Evolutionary conservation across 129 eudicot species (phyloP).

Genomic region (Escallonia herrerae): DNA sequence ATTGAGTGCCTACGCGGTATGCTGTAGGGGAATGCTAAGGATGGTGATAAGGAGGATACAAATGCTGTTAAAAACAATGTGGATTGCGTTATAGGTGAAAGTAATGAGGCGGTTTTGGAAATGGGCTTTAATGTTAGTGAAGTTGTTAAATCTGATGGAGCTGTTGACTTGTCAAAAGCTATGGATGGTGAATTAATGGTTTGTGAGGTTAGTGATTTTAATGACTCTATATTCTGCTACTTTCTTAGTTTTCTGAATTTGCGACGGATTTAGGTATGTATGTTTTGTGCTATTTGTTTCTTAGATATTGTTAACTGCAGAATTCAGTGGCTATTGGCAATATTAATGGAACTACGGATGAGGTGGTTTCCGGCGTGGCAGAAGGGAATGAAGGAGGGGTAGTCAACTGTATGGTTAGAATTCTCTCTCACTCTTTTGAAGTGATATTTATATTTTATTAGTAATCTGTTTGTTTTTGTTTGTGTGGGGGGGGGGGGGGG

Average conservation of each 20-base stretch:
- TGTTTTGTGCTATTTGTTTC: slow-evolving; percentile 1
- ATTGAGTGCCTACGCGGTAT: no score
- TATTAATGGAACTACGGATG: no score
- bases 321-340: not conserved
- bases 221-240: not conserved
- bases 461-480: no score
- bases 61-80: slow-evolving; percentile 8
- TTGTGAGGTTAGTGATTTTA: slow-evolving; percentile 41
- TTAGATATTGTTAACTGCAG: no score
- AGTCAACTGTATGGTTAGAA: no score
- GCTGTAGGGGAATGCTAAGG: slow-evolving; percentile 28
- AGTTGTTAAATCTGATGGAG: slow-evolving; percentile 4
- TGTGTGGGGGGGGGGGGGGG: no score
- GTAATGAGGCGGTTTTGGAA: slow-evolving; percentile 6
- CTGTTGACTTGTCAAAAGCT: slow-evolving; percentile 9
- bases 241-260: not conserved
- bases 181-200: slow-evolving; percentile 27
- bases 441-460: no score
- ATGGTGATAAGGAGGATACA: slow-evolving; percentile 7
- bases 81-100: slow-evolving; percentile 6
- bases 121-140: slow-evolving; percentile 11
- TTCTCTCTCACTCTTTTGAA: no score
- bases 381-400: no score
- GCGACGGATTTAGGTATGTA: not conserved
- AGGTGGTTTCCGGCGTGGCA: no score